These are phyloP conservation scores for Talaromyces sp. DNA, from an alignment of 2,329 filamentous ascomycete species.

Conservation along the genomic window DNA sequence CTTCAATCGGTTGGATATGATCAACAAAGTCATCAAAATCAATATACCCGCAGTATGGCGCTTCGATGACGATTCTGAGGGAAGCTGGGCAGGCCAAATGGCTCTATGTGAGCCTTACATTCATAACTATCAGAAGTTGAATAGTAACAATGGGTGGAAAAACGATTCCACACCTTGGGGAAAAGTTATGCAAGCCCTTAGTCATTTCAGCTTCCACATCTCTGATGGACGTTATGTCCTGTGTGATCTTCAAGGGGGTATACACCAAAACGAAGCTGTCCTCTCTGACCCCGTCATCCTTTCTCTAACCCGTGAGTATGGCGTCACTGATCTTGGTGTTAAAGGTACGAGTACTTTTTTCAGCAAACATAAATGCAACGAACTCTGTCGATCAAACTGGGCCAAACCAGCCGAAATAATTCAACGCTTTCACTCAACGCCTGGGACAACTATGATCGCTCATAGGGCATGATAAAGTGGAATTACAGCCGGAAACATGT, in stretches of 20 bases:
- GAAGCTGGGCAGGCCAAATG: neutral
- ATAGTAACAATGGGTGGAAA: slow-evolving; percentile 12
- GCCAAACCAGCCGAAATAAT: neutral
- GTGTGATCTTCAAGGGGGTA: slow-evolving; percentile 45
- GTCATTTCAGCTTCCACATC: slow-evolving; percentile 9
- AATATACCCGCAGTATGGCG: slow-evolving; percentile 1
- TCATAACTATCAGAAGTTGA: slow-evolving; percentile 8
- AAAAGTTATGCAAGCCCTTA: slow-evolving; percentile 5
- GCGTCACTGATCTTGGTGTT: slow-evolving; percentile 6
- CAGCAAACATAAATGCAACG: slow-evolving; percentile 6
- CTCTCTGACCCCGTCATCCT: slow-evolving; percentile 46
- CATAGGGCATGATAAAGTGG: neutral
- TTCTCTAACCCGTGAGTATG: slow-evolving; percentile 23
- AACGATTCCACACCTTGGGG: neutral
- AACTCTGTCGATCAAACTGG: slow-evolving; percentile 11
- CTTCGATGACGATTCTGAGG: neutral
- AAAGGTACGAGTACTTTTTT: slow-evolving; percentile 1
- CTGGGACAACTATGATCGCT: slow-evolving; percentile 1
- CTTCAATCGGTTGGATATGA: neutral
- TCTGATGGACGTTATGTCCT: slow-evolving; percentile 35
- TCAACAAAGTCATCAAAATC: slow-evolving; percentile 6
- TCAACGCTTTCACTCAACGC: neutral
- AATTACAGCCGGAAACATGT: neutral
- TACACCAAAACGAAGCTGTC: slow-evolving; percentile 35
- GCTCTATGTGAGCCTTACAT: slow-evolving; percentile 4